Evolutionary conservation across 352 stramenopile genomes (phyloP).

Genomic region (Plasmopara viticola): DNA sequence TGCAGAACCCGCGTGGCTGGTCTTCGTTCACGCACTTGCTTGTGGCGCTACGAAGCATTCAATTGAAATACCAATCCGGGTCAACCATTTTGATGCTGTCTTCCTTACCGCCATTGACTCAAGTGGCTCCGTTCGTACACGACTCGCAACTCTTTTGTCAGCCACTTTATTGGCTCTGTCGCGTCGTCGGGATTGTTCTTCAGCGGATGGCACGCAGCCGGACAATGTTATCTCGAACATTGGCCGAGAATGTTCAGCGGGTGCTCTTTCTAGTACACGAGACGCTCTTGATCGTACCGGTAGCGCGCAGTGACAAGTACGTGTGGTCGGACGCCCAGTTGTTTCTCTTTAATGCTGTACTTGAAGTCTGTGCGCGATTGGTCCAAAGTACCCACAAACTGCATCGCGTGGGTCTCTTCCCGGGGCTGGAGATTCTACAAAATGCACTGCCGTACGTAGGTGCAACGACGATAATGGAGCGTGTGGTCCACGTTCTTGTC

Average conservation of each 20-base stretch:
- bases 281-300: constrained; percentile 38
- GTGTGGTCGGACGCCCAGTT: constrained; percentile 58
- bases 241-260: constrained; percentile 78
- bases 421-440: constrained; percentile 66
- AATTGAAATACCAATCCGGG: constrained; percentile 46
- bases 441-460: constrained; percentile 39
- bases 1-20: constrained; percentile 60
- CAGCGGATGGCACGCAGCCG: constrained; percentile 69
- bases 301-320: constrained; percentile 22
- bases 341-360: constrained; percentile 61
- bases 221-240: constrained; percentile 60
- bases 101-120: constrained; percentile 20
- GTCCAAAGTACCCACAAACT: constrained; percentile 74
- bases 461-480: constrained; percentile 38
- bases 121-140: constrained; percentile 18
- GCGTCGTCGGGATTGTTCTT: constrained; percentile 60
- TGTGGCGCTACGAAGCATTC: constrained; percentile 47
- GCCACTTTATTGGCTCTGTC: constrained; percentile 61
- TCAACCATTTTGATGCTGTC: constrained; percentile 2
- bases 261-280: constrained; percentile 64
- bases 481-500: constrained; percentile 51
- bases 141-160: constrained; percentile 35
- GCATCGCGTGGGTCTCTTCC: constrained; percentile 60
- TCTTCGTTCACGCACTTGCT: constrained; percentile 63
- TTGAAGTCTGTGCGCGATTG: constrained; percentile 68